Evolutionary conservation across 177 flowering plant species (phyloP), one percentile per base, ranked within the genome.

Genomic region (Vitis hybrid): DNA sequence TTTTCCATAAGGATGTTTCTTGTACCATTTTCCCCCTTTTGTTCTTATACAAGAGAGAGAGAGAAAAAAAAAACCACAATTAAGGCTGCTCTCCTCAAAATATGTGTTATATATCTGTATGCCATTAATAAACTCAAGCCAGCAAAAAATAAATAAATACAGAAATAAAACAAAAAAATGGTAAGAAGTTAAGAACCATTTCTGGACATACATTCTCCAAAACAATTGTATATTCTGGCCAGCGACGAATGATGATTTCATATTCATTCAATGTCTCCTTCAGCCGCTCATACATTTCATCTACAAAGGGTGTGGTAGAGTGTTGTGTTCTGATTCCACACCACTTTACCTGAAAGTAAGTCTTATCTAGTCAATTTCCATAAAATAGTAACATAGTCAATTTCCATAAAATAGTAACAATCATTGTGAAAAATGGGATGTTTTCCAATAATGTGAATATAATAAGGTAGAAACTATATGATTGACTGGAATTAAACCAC

Each of bases 261-360:
- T 91, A 95, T 67, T 91, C 89, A 62, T 73, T 82, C 78, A 95
- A 68, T 26, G 92, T 90, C 66, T 90, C 93, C 68, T 76, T 87
- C 76, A 95, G 71, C 50, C 88, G 85, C 7, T 88, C 92, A 80
- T 95, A 95, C 90, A 91, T 90, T 17, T 89, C 97, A 78, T 93
- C 97, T 64, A 90, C 80, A 79, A 91, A 95, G 51, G 98, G 98
- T 71, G 98, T 94, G 5, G 97, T 94, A 49, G 88, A 85, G 75
- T 94, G 90, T 59, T 88, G 94, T 55, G 98, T 94, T 70, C 81
- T 84, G 17, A 92, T 94, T 60, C 97, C 97, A 6, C 94, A 87
- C 98, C 98, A 94, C 75, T 91, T 94, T 1, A 94, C 86, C 98
- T 94, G 92, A 78, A 84, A 59, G 65, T n/a, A 23, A 34, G 70